Evolutionary conservation across 371 early-diverging fungal genomes (phyloP), one percentile per base, ranked within the genome.

Genomic region (Apophysomyces elegans): DNA sequence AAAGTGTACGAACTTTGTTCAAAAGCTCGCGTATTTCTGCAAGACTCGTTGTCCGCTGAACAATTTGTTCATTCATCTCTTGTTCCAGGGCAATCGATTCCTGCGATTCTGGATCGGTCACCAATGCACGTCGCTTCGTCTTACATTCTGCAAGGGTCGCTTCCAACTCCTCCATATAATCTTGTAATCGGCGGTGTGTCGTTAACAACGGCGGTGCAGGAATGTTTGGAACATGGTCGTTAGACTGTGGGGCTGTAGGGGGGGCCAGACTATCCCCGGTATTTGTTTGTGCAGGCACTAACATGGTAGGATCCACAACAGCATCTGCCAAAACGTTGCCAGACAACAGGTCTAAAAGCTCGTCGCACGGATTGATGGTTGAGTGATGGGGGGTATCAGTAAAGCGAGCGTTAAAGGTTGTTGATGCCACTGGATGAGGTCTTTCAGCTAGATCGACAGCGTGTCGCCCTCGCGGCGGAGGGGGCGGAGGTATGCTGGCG

Each of bases 181-280:
- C 59, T 26, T 78, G 75, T 13, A 82, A 64, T 2, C 70, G 64
- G 9, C 84, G 75, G 62, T 84, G 81, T 0, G 78, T 80, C 1
- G 83, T 79, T 21, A 80, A 64, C 11, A 84, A 68, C 1, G 84
- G 84, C 6, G 84, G 76, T 1, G 79, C 68, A 5, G 84, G 84
- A 46, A 84, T 84, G 58, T 72, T 68, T 26, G 84, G 84, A 21
- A 76, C 65, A 73, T 76, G 65, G 58, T 58, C 64, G 57, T 68
- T 58, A 14, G 69, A 58, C 35, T 59, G 76, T 58, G 61, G 37
- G 14, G 67, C 59, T 9, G 68, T 45, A 5, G 73, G 71, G 16
- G 70, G 70, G n/a, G 73, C 70, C 21, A 76, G 59, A 38, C 71
- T 68, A 41, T 73, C 76, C 12, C 72, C 72, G 2, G 72, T 62